Conservation (phyloP, 73 alveolate genomes). For the Paramecium biaurelia region DNA sequence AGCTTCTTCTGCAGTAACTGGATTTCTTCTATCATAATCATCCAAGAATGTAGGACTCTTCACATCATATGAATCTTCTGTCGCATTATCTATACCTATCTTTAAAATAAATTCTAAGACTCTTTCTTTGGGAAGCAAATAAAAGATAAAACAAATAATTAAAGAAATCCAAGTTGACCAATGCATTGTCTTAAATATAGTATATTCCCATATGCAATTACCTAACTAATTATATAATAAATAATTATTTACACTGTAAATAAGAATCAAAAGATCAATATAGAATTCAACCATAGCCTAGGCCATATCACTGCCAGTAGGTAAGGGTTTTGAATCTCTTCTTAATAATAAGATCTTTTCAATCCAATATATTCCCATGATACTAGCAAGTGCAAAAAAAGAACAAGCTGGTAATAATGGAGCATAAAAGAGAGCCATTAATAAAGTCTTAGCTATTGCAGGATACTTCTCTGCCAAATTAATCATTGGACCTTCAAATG, state of each 20-base stretch:
- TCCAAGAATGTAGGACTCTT: not conserved
- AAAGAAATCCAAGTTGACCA: not conserved
- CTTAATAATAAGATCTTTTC: not conserved
- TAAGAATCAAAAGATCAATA: not conserved
- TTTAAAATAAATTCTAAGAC: not conserved
- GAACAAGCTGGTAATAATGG: not conserved
- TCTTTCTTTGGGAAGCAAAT: not conserved
- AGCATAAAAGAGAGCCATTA: constrained; percentile 5
- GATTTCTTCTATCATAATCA: constrained; percentile 49
- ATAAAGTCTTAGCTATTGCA: not conserved
- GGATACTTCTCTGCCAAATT: not conserved
- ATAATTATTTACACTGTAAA: not conserved
- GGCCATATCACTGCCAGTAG: not conserved
- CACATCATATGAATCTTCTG: not conserved
- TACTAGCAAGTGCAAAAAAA: not conserved
- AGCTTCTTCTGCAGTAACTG: constrained; percentile 55
- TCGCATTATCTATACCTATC: not conserved
- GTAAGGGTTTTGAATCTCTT: not conserved
- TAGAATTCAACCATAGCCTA: constrained; percentile 19
- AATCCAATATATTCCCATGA: not conserved
- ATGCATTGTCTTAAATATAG: not conserved
- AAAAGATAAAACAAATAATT: not conserved
- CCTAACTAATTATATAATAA: not conserved
- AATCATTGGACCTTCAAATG: constrained; percentile 6
- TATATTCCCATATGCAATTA: not conserved